These are phyloP conservation scores for Kazachstania sp. DNA, from an alignment of 1,139 yeast genomes.

Conservation along the genomic window DNA sequence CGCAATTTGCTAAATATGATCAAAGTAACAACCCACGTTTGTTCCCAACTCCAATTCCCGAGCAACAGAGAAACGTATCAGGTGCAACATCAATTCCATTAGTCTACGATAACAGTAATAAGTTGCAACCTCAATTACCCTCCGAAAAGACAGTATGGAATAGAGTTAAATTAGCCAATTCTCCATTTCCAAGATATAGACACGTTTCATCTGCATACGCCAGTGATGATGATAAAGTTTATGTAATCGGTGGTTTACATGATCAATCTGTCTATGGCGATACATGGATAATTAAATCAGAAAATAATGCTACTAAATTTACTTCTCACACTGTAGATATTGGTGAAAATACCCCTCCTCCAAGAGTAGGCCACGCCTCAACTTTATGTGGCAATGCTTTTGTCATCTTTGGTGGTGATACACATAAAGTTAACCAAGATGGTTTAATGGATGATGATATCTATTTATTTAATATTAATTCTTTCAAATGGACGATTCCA, in stretches of 20 bases:
- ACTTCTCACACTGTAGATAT: conserved; percentile 60
- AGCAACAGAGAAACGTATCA: conserved; percentile 26
- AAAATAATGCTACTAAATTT: conserved; percentile 37
- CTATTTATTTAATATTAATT: conserved; percentile 82
- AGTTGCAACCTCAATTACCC: conserved; percentile 3
- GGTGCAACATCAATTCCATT: conserved; percentile 21
- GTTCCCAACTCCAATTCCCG: conserved; percentile 24
- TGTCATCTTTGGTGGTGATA: conserved; percentile 94
- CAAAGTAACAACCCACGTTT: conserved; percentile 10
- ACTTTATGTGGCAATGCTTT: conserved; percentile 92
- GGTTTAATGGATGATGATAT: conserved; percentile 82
- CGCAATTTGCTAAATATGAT: not conserved
- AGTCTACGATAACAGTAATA: conserved; percentile 7
- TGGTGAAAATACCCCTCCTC: conserved; percentile 73
- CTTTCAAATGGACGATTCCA: conserved; percentile 86
- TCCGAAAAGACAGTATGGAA: conserved; percentile 57
- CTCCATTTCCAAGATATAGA: conserved; percentile 92
- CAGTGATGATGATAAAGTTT: conserved; percentile 75
- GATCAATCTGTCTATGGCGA: conserved; percentile 93
- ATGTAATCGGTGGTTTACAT: conserved; percentile 89
- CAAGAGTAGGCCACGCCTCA: conserved; percentile 94
- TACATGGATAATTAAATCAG: conserved; percentile 64
- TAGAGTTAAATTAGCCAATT: conserved; percentile 55
- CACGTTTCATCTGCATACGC: conserved; percentile 75
- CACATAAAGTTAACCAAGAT: conserved; percentile 68